These are phyloP conservation scores for Debaryomyces prosopidis DNA, from an alignment of 805 yeast genomes.

Conservation along the genomic window DNA sequence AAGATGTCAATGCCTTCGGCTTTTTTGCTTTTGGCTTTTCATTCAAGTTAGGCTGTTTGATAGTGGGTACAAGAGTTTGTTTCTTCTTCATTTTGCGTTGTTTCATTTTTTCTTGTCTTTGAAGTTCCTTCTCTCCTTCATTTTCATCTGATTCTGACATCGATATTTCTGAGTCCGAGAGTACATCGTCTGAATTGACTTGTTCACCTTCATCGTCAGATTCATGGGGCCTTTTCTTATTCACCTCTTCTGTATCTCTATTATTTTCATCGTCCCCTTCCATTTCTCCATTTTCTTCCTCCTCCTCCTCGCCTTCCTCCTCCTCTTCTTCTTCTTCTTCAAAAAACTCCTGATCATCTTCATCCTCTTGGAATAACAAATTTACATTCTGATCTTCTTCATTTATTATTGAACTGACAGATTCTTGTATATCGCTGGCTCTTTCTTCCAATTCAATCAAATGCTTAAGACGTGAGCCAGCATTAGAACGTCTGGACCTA, in stretches of 20 bases:
- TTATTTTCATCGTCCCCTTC: slow-evolving; percentile 13
- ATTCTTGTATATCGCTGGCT: slow-evolving; percentile 22
- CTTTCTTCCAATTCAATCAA: slow-evolving; percentile 73
- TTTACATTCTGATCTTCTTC: slow-evolving; percentile 81
- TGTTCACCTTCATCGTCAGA: slow-evolving; percentile 14
- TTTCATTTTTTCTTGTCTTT: slow-evolving; percentile 41
- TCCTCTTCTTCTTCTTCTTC: slow-evolving; percentile 26
- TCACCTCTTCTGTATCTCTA: slow-evolving; percentile 15
- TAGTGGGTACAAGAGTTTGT: slow-evolving; percentile 27
- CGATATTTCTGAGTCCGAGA: slow-evolving; percentile 55
- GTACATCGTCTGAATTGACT: slow-evolving; percentile 48
- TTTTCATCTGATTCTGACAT: slow-evolving; percentile 60
- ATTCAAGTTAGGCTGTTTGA: slow-evolving; percentile 29
- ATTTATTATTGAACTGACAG: slow-evolving; percentile 24
- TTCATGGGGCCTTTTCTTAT: slow-evolving; percentile 19
- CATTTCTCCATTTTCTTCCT: slow-evolving; percentile 19
- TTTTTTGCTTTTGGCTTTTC: slow-evolving; percentile 32
- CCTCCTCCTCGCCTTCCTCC: slow-evolving; percentile 13
- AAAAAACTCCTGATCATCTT: slow-evolving; percentile 28
- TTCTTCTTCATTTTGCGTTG: slow-evolving; percentile 25
- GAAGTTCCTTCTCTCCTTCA: slow-evolving; percentile 67
- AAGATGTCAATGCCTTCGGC: slow-evolving; percentile 22
- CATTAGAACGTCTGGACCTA: slow-evolving; percentile 78
- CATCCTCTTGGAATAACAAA: slow-evolving; percentile 62
- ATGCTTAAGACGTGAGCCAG: slow-evolving; percentile 80